phyloP scores from a whole-genome alignment of 495 filamentous ascomycete genomes.

The Aspergillus leporis region DNA sequence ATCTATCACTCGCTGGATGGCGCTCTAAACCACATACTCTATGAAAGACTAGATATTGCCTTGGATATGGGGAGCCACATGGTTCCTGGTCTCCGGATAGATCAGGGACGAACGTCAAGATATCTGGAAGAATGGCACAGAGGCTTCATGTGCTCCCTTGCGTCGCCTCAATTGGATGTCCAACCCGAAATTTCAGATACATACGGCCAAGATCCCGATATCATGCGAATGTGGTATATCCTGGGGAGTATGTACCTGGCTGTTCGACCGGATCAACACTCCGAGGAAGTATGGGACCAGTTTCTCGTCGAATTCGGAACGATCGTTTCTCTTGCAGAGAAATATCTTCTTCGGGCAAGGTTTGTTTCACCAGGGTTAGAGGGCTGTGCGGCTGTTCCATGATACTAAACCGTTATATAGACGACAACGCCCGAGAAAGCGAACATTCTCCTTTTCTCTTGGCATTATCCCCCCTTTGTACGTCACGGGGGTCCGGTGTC shows the following conservation, averaged over 20 bases:
- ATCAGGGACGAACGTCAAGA: background rate
- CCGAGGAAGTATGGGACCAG: background rate
- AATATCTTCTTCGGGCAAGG: background rate
- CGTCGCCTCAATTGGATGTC: background rate
- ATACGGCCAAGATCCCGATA: background rate
- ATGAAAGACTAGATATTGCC: background rate
- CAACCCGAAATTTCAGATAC: background rate
- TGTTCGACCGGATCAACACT: background rate
- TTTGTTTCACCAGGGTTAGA: background rate
- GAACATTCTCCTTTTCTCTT: slow-evolving; percentile 19
- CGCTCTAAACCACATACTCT: slow-evolving; percentile 1
- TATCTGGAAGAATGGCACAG: background rate
- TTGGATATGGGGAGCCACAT: background rate
- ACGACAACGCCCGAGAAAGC: background rate
- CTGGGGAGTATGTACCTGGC: background rate
- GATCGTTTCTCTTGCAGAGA: background rate
- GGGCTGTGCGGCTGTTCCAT: background rate
- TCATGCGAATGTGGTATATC: slow-evolving; percentile 5
- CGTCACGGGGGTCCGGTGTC: slow-evolving; percentile 23
- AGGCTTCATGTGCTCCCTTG: background rate
- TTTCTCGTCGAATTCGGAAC: background rate
- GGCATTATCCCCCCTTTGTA: slow-evolving; percentile 27
- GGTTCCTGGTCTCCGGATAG: background rate
- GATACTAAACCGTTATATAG: background rate
- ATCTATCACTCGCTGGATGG: background rate